Conservation (phyloP, 768 basidiomycete genomes). For the Butyriboletus loyo region DNA sequence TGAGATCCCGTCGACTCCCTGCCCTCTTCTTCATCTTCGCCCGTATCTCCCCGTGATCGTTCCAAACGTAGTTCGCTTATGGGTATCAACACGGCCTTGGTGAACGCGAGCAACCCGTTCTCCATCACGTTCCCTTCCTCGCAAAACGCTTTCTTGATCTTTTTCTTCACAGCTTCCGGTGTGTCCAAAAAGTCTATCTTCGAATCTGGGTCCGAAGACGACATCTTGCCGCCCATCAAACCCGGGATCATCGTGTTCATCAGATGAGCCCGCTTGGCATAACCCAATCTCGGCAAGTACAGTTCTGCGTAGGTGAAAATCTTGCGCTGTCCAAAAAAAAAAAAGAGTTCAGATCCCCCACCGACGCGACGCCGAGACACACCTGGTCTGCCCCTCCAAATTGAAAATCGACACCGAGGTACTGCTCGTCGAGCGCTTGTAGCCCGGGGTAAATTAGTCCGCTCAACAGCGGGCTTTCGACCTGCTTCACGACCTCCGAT, state of each 20-base stretch:
- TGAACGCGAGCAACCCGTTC: constrained; percentile 87
- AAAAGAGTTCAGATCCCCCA: not conserved
- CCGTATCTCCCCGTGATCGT: constrained; percentile 43
- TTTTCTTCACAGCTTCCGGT: constrained; percentile 78
- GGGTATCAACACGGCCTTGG: constrained; percentile 84
- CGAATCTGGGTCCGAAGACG: constrained; percentile 93
- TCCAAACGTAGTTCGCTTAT: constrained; percentile 75
- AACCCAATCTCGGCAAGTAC: constrained; percentile 91
- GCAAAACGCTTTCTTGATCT: constrained; percentile 91
- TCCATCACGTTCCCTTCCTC: constrained; percentile 87
- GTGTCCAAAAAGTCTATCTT: constrained; percentile 97
- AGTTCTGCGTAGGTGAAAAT: constrained; percentile 98
- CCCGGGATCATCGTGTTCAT: constrained; percentile 99
- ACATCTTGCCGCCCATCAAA: constrained; percentile 95
- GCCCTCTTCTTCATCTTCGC: constrained; percentile 39
- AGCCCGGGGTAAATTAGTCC: constrained; percentile 94
- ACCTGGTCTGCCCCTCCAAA: constrained; percentile 99
- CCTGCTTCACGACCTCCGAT: constrained; percentile 98
- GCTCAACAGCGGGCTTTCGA: constrained; percentile 85
- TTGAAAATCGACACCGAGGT: constrained; percentile 94
- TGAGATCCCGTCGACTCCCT: constrained; percentile 50
- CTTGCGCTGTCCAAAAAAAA: constrained; percentile 66
- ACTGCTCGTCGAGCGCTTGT: constrained; percentile 96
- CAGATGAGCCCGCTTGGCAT: constrained; percentile 90
- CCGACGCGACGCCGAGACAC: constrained; percentile 15